Percentiles rank a stretch among this genome's conserved stretches.
Evolutionary conservation across 225 moss, liverwort and hornwort species (phyloP).

Genomic region (Bryum argenteum): DNA sequence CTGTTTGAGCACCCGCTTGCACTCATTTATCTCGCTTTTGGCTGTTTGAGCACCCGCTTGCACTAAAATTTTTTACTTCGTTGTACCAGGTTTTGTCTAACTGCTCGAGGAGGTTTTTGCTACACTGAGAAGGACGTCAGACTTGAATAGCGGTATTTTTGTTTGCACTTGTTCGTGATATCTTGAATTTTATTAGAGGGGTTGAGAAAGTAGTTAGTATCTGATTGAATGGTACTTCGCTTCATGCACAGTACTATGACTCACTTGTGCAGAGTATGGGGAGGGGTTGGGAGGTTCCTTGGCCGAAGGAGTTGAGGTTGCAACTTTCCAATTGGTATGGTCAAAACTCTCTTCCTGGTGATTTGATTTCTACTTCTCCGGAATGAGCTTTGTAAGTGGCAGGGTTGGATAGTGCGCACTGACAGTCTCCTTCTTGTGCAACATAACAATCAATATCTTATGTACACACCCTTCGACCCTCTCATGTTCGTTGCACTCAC

Average conservation of each 20-base stretch:
- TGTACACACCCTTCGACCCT: constrained; percentile 95
- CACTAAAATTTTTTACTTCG: too few species aligned
- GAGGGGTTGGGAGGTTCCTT: constrained; percentile 84
- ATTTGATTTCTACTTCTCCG: constrained; percentile 6
- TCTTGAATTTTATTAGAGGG: too few species aligned
- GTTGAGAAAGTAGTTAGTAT: constrained; percentile 11
- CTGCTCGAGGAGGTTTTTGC: too few species aligned
- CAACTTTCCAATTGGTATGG: constrained; percentile 78
- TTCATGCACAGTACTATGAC: constrained; percentile 5
- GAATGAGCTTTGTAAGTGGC: background rate
- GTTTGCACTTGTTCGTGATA: too few species aligned
- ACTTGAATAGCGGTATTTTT: too few species aligned
- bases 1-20: too few species aligned
- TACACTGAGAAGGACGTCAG: too few species aligned
- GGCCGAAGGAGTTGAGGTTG: constrained; percentile 90
- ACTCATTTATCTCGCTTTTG: too few species aligned
- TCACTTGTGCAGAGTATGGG: constrained; percentile 73
- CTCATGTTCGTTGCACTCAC: constrained; percentile 91
- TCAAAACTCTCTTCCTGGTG: constrained; percentile 7
- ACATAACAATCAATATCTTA: constrained; percentile 75
- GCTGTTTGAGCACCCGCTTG: too few species aligned
- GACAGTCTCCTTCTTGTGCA: constrained; percentile 37
- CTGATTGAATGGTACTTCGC: constrained; percentile 3
- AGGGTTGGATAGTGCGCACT: constrained; percentile 2
- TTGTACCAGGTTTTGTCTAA: too few species aligned